These are phyloP conservation scores for Zalaria obscura DNA, from an alignment of 2,329 filamentous ascomycete genomes.

Conservation along the genomic window DNA sequence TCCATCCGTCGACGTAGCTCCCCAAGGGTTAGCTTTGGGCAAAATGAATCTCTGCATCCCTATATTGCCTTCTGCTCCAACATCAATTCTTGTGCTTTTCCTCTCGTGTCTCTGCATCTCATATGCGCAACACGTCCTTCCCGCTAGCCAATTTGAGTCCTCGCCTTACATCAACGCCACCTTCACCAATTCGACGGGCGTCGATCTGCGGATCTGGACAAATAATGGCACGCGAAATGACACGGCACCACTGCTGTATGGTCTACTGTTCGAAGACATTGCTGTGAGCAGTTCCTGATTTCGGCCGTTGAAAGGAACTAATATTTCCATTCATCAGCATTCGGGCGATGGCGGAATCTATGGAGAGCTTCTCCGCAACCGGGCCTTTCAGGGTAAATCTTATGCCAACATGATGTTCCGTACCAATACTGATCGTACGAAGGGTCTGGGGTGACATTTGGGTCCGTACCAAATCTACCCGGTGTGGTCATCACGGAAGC, in stretches of 20 bases:
- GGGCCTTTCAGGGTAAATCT: constrained; percentile 42
- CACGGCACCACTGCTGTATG: neutral
- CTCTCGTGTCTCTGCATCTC: too few species aligned
- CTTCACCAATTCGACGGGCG: neutral
- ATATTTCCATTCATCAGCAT: constrained; percentile 18
- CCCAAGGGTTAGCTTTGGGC: too few species aligned
- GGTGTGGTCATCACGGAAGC: constrained; percentile 9
- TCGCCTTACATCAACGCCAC: constrained; percentile 1
- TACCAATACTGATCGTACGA: neutral
- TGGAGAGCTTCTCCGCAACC: constrained; percentile 51
- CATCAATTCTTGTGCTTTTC: too few species aligned
- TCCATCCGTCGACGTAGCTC: too few species aligned
- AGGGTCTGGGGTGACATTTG: constrained; percentile 6
- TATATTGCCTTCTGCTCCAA: too few species aligned
- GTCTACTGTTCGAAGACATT: constrained; percentile 1
- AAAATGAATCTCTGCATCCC: too few species aligned
- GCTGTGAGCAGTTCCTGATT: neutral
- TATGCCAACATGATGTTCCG: neutral
- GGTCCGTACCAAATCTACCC: constrained; percentile 5
- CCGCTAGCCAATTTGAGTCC: too few species aligned
- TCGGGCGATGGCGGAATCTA: constrained; percentile 56
- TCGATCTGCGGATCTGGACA: neutral
- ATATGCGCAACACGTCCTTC: too few species aligned
- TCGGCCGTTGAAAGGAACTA: neutral
- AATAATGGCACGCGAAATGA: neutral